phyloP scores from a whole-genome alignment of 2,329 filamentous ascomycete genomes.

The Aspergillus aculeatinus region DNA sequence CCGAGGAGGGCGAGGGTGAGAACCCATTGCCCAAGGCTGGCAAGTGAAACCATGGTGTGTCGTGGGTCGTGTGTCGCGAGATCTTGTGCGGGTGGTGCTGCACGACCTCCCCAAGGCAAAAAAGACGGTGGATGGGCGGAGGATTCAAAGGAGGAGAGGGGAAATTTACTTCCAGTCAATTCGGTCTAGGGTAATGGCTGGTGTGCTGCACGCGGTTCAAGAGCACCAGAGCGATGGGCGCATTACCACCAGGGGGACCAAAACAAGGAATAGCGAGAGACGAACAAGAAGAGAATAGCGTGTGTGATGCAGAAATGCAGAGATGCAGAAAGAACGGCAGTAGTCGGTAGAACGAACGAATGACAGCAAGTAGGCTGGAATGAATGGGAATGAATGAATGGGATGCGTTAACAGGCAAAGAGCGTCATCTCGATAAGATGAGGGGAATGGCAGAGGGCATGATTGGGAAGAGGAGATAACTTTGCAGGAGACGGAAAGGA shows the following conservation, averaged over 20 bases:
- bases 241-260: not conserved
- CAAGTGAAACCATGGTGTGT: not conserved
- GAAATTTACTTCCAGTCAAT: not conserved
- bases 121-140: not conserved
- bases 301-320: not conserved
- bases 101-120: not conserved
- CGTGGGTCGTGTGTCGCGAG: too few species aligned
- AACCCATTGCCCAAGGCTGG: constrained; percentile 3
- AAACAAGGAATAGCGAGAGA: not conserved
- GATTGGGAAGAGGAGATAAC: not conserved
- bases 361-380: not conserved
- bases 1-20: not conserved
- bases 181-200: not conserved
- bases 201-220: not conserved
- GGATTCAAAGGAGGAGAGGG: not conserved
- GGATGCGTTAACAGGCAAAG: not conserved
- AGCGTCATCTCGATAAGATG: not conserved
- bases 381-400: not conserved
- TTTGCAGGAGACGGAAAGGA: not conserved
- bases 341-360: not conserved
- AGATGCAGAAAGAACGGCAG: not conserved
- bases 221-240: not conserved
- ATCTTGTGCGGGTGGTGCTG: not conserved
- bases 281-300: not conserved
- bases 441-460: not conserved